phyloP scores from a whole-genome alignment of 805 yeast genomes.

The Barnettozyma siamensis region DNA sequence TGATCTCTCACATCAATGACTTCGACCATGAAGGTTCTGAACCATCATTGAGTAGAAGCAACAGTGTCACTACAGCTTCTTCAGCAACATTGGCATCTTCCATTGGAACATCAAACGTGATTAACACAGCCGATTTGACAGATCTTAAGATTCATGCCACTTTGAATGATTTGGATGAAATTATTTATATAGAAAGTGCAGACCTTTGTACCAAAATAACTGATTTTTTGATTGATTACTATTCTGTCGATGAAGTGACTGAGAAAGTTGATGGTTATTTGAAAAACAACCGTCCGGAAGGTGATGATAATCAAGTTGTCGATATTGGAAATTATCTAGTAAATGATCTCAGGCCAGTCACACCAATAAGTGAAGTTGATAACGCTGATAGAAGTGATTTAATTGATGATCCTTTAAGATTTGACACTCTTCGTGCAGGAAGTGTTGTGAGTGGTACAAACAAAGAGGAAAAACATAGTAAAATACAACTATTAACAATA shows the following conservation, averaged over 20 bases:
- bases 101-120: not conserved
- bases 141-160: constrained; percentile 64
- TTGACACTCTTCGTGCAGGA: not conserved
- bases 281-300: not conserved
- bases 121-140: not conserved
- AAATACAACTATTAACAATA: constrained; percentile 41
- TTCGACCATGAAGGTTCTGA: constrained; percentile 36
- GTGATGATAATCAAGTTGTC: constrained; percentile 8
- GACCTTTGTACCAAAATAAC: constrained; percentile 54
- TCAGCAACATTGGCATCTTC: not conserved
- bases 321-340: constrained; percentile 18
- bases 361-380: constrained; percentile 4
- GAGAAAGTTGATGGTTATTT: not conserved
- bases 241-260: constrained; percentile 15
- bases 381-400: not conserved
- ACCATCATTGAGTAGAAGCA: constrained; percentile 23
- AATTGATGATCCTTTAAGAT: not conserved
- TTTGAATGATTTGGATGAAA: constrained; percentile 52
- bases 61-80: constrained; percentile 24
- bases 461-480: not conserved
- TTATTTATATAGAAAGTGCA: constrained; percentile 66
- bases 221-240: constrained; percentile 41
- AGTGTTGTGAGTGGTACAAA: too few species aligned
- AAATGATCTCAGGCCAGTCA: constrained; percentile 26
- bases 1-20: constrained; percentile 79